Conservation (phyloP, 2,329 filamentous ascomycete genomes). For the Fusarium hostae region DNA sequence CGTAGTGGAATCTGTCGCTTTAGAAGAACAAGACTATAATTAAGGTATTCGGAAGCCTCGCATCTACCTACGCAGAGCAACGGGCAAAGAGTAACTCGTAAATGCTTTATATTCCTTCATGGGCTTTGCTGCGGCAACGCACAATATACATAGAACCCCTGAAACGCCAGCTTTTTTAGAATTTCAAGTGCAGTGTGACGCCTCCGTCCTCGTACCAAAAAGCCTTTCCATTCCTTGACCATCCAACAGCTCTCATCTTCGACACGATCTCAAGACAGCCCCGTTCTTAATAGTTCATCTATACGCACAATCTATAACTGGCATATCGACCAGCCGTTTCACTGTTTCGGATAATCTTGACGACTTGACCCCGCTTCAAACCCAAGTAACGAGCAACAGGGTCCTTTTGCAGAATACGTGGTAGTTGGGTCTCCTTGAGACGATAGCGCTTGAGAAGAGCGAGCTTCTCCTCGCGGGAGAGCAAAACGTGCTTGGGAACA, state of each 20-base stretch:
- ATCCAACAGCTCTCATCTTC: conserved; percentile 14
- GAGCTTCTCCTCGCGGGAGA: conserved; percentile 89
- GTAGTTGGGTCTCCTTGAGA: conserved; percentile 96
- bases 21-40: background rate
- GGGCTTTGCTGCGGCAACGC: conserved; percentile 44
- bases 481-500: conserved; percentile 90
- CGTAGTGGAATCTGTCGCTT: background rate
- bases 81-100: background rate
- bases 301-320: conserved; percentile 83
- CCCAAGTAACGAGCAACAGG: conserved; percentile 94
- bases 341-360: conserved; percentile 96
- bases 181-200: conserved; percentile 46
- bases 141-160: conserved; percentile 46
- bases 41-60: background rate
- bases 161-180: conserved; percentile 47
- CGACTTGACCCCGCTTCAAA: conserved; percentile 89
- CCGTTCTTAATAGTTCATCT: conserved; percentile 15
- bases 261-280: background rate
- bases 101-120: conserved; percentile 32
- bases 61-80: background rate
- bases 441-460: conserved; percentile 89
- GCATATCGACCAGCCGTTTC: conserved; percentile 97
- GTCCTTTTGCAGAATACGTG: conserved; percentile 89
- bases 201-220: conserved; percentile 41
- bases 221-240: conserved; percentile 27